A percentile compares a stretch with the other conserved stretches of the same genome.
These are phyloP conservation scores for Yamadazyma atlantica DNA, from an alignment of 1,139 yeast genomes.

Conservation along the genomic window DNA sequence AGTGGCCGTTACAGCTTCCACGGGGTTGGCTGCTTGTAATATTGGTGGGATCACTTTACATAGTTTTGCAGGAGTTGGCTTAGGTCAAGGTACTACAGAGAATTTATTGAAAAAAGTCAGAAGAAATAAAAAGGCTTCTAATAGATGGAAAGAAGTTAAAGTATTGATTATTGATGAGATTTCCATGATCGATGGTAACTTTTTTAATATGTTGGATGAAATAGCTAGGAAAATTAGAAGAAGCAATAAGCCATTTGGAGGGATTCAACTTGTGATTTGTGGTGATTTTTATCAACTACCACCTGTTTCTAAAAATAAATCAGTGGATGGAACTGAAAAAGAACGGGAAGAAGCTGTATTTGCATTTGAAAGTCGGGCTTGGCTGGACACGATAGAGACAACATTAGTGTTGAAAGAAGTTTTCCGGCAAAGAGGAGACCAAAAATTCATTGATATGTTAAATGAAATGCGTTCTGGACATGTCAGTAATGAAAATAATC, in stretches of 20 bases:
- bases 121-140: slow-evolving; percentile 49
- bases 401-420: slow-evolving; percentile 76
- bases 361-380: slow-evolving; percentile 75
- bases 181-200: slow-evolving; percentile 81
- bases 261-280: slow-evolving; percentile 78
- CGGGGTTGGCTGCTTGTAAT: slow-evolving; percentile 91
- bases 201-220: slow-evolving; percentile 67
- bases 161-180: slow-evolving; percentile 84
- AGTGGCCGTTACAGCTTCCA: slow-evolving; percentile 88
- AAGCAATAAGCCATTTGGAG: slow-evolving; percentile 71
- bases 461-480: slow-evolving; percentile 82
- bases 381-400: slow-evolving; percentile 64
- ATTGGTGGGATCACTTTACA: slow-evolving; percentile 87
- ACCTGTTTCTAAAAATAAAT: slow-evolving; percentile 53
- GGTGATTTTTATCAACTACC: slow-evolving; percentile 94
- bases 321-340: slow-evolving; percentile 23
- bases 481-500: slow-evolving; percentile 53
- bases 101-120: slow-evolving; percentile 55
- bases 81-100: slow-evolving; percentile 48
- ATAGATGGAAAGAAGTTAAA: slow-evolving; percentile 61
- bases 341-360: slow-evolving; percentile 39
- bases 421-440: slow-evolving; percentile 89
- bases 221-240: slow-evolving; percentile 60
- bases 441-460: slow-evolving; percentile 75
- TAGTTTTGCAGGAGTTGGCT: slow-evolving; percentile 83